phyloP scores from a whole-genome alignment of 108 stramenopile species.

The Cyclotella choctawhatcheeana region DNA sequence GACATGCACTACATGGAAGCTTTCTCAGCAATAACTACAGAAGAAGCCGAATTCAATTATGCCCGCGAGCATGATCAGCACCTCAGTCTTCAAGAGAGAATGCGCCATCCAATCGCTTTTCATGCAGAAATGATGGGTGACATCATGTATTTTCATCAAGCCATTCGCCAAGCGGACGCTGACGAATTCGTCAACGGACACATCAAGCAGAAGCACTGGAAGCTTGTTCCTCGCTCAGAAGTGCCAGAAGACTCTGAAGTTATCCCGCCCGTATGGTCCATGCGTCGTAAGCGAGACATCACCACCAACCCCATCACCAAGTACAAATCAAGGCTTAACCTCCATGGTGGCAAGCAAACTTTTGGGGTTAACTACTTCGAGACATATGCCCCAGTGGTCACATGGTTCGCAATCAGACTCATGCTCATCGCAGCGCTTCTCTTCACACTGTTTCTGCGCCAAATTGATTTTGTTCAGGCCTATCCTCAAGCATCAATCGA shows the following conservation, averaged over 20 bases:
- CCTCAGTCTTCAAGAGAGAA: background rate
- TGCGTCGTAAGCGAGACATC: background rate
- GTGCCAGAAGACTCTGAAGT: background rate
- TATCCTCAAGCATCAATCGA: conserved; percentile 28
- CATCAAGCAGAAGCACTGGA: background rate
- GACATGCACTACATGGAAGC: background rate
- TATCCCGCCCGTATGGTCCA: background rate
- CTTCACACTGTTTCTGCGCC: background rate
- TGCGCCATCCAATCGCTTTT: background rate
- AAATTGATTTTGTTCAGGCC: conserved; percentile 18
- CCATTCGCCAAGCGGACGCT: background rate
- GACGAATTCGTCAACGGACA: background rate
- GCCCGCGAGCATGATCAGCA: background rate
- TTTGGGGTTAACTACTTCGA: background rate
- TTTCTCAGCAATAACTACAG: background rate
- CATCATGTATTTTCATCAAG: background rate
- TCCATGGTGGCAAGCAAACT: background rate
- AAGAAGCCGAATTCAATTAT: background rate
- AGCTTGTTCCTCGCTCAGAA: background rate
- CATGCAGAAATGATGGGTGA: background rate
- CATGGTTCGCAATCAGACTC: background rate
- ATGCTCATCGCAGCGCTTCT: background rate
- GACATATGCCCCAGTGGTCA: background rate
- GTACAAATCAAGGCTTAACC: conserved; percentile 1
- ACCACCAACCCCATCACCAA: background rate